Conservation (phyloP, 108 stramenopile genomes). For the Conticribra guillardii region DNA sequence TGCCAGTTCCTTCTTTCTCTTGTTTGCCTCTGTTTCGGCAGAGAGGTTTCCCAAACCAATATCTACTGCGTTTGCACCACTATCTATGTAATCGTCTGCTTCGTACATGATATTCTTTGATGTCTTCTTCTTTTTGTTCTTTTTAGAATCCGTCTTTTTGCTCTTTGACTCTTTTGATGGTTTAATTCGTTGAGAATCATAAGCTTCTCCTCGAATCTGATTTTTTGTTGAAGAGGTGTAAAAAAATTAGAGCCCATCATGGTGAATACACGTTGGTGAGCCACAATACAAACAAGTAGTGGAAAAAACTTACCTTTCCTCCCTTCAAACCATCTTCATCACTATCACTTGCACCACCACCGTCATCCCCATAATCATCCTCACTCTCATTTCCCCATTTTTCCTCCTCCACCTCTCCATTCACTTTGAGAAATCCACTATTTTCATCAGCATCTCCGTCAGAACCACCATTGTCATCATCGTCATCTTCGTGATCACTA, state of each 20-base stretch:
- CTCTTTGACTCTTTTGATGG: conserved; percentile 35
- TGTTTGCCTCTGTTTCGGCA: conserved; percentile 48
- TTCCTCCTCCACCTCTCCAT: conserved; percentile 35
- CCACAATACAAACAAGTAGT: too few species aligned
- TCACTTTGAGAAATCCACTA: conserved; percentile 41
- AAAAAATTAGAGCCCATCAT: not conserved
- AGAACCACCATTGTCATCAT: conserved; percentile 44
- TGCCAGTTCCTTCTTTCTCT: conserved; percentile 61
- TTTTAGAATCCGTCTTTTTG: conserved; percentile 21
- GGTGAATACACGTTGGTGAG: too few species aligned
- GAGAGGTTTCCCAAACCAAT: conserved; percentile 59
- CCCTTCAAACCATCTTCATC: conserved; percentile 87
- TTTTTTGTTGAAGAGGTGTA: not conserved
- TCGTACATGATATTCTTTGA: conserved; percentile 67
- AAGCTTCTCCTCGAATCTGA: conserved; percentile 73
- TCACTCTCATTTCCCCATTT: conserved; percentile 48
- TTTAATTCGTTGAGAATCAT: conserved; percentile 52
- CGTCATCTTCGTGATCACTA: conserved; percentile 76
- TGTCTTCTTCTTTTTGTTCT: conserved; percentile 44
- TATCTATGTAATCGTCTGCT: conserved; percentile 62
- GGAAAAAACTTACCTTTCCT: conserved; percentile 71
- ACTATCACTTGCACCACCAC: conserved; percentile 50
- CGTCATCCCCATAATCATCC: conserved; percentile 47
- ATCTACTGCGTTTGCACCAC: conserved; percentile 51
- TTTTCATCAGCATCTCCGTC: conserved; percentile 34